phyloP scores from a whole-genome alignment of 169 alveolate species.

The Neospora caninum region DNA sequence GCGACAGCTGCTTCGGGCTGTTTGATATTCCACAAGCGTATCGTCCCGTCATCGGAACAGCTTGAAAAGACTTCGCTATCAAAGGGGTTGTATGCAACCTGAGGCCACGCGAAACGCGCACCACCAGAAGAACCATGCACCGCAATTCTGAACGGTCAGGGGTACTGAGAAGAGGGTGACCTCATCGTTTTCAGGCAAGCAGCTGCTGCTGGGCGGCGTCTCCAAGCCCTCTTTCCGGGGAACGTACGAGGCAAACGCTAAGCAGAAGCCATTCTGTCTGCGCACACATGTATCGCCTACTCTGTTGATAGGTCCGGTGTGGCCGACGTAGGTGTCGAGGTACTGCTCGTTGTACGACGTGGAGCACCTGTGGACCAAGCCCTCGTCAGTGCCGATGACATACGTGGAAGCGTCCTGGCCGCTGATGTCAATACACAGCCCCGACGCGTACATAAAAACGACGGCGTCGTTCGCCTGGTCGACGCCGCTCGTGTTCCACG shows the following conservation, averaged over 20 bases:
- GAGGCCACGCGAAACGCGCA: not conserved
- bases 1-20: conserved; percentile 60
- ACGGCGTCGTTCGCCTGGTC: conserved; percentile 62
- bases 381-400: conserved; percentile 91
- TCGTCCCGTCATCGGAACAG: conserved; percentile 94
- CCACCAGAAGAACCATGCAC: not conserved
- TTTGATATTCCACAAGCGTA: conserved; percentile 90
- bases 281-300: conserved; percentile 61
- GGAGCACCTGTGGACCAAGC: conserved; percentile 90
- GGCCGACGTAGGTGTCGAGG: conserved; percentile 91
- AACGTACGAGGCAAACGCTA: not conserved
- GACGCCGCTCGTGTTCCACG: conserved; percentile 37
- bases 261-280: not conserved
- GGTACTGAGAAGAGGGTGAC: not conserved
- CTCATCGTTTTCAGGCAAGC: not conserved
- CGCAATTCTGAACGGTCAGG: not conserved
- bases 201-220: not conserved
- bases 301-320: conserved; percentile 91
- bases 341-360: conserved; percentile 90
- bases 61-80: conserved; percentile 82
- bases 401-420: conserved; percentile 83
- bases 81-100: conserved; percentile 85
- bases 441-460: conserved; percentile 88
- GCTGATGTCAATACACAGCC: conserved; percentile 90
- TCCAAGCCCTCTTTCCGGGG: not conserved